Evolutionary conservation across 768 basidiomycete genomes (phyloP), one percentile per base, ranked within the genome.

Genomic region (Phylloporus sp.): DNA sequence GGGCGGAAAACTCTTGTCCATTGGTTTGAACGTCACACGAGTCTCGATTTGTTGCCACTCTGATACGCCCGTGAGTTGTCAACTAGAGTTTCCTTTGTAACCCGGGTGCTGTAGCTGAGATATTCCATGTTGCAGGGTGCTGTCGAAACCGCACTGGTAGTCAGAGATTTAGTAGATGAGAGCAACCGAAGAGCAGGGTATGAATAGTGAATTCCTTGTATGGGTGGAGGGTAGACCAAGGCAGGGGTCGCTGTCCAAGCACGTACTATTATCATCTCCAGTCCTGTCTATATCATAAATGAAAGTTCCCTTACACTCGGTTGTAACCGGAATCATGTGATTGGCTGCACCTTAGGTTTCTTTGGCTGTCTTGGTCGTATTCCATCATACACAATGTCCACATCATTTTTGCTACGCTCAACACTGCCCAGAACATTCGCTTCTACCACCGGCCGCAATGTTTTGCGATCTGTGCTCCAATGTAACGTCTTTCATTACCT

Each of bases 41-140:
- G 77, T 83, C 0, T 76, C 81, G 5, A 82, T 84, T 18, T 84
- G 80, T 44, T 78, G 78, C 48, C 82, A 83, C 57, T 82, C 80
- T 0, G 81, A 83, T 46, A 82, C 79, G 1, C 79, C 82, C 1
- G 78, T 82, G 31, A 58, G 79, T n/a, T 58, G 44, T 24, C 5
- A 9, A 10, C 14, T n/a, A n/a, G n/a, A n/a, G 31, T 42, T 36
- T 1, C 6, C 11, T n/a, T n/a, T n/a, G n/a, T n/a, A 8, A 8
- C 18, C 4, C 13, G 36, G 40, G 22, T 28, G 26, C 26, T 53
- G 9, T 2, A 29, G 5, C n/a, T 40, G 40, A 52, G 20, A 20
- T 18, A 6, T 9, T 21, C 29, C n/a, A 14, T 23, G 9, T 23
- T 21, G 20, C 42, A 81, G 78, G 79, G 73, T 17, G 77, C 79